Conservation (phyloP, 768 basidiomycete genomes). For the Boletus eberwhitei region DNA sequence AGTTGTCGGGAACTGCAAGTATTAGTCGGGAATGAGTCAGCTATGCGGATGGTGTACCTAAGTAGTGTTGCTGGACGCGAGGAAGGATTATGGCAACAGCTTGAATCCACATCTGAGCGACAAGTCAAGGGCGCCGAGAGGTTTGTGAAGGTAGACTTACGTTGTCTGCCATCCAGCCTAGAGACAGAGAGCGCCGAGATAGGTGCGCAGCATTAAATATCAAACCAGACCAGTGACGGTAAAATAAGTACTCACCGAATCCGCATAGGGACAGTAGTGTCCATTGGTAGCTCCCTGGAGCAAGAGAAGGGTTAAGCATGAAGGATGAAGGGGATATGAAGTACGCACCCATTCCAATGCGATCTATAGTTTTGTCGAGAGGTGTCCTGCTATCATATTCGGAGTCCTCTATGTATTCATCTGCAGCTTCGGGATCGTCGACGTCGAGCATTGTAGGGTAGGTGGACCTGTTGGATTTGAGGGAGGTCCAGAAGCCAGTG, state of each 20-base stretch:
- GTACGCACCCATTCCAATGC: conserved; percentile 78
- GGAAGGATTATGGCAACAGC: conserved; percentile 91
- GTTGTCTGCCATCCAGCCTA: conserved; percentile 94
- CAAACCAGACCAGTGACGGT: background rate
- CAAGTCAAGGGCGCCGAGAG: conserved; percentile 25
- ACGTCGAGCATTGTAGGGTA: conserved; percentile 41
- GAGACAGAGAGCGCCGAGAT: background rate
- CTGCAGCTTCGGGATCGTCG: conserved; percentile 30
- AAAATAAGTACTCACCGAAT: conserved; percentile 58
- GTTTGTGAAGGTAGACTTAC: conserved; percentile 39
- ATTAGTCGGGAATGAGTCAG: conserved; percentile 15
- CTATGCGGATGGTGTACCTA: conserved; percentile 42
- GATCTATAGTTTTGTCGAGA: conserved; percentile 84
- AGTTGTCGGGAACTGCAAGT: conserved; percentile 60
- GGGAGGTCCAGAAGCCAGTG: conserved; percentile 47
- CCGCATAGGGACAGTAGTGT: conserved; percentile 79
- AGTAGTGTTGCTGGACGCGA: conserved; percentile 89
- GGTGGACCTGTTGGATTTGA: conserved; percentile 25
- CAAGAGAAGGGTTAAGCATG: background rate
- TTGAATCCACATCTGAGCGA: conserved; percentile 86
- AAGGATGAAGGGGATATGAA: too few species aligned
- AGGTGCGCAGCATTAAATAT: background rate
- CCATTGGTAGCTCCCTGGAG: conserved; percentile 76
- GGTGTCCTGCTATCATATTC: conserved; percentile 48
- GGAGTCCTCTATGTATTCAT: conserved; percentile 19